Evolutionary conservation across 441 rosid genomes (phyloP).

Genomic region (Adansonia grandidieri): DNA sequence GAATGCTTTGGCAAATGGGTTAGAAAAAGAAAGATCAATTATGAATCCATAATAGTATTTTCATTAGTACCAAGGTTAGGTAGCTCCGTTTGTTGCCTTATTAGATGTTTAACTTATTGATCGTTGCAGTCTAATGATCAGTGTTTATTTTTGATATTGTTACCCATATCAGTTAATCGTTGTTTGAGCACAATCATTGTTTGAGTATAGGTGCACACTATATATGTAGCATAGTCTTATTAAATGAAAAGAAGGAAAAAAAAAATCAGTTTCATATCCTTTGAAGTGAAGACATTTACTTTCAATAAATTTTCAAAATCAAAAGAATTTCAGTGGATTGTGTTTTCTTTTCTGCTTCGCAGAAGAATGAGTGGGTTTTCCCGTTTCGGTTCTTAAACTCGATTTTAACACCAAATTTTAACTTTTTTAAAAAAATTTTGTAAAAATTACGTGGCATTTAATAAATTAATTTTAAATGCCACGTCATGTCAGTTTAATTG

Average conservation of each 20-base stretch:
- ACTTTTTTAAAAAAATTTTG: too few species aligned
- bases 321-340: too few species aligned
- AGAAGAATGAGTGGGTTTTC: too few species aligned
- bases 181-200: background rate
- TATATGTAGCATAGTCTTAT: background rate
- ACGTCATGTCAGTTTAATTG: too few species aligned
- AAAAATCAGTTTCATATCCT: background rate
- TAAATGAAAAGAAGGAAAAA: background rate
- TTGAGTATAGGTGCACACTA: background rate
- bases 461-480: too few species aligned
- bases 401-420: too few species aligned
- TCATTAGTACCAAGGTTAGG: conserved; percentile 54
- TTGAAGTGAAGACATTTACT: too few species aligned
- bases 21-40: conserved; percentile 47
- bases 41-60: conserved; percentile 40
- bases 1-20: conserved; percentile 61
- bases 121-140: background rate
- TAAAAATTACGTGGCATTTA: too few species aligned
- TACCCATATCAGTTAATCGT: background rate
- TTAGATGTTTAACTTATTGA: background rate
- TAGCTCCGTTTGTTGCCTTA: background rate
- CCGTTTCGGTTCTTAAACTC: too few species aligned
- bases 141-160: background rate
- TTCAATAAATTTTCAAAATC: too few species aligned
- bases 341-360: too few species aligned